Evolutionary conservation across 768 basidiomycete species (phyloP).

Genomic region (Brasilioporus rufonigricans): DNA sequence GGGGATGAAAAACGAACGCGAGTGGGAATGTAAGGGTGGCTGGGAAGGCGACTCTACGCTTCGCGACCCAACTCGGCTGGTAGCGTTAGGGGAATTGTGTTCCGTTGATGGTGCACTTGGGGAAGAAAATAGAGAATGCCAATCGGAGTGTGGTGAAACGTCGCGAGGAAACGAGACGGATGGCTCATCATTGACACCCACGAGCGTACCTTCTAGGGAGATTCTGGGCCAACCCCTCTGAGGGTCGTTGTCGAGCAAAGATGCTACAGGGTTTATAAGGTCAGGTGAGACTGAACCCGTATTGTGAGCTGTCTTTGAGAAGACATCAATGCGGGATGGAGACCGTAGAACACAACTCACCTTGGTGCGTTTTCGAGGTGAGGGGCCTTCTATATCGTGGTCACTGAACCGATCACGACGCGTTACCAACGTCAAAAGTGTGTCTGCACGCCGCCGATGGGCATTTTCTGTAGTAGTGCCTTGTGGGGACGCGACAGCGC

Average conservation of each 20-base stretch:
- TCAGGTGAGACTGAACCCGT: neutral
- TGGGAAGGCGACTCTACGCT: slow-evolving; percentile 1
- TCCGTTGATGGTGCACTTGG: neutral
- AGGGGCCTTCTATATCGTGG: slow-evolving; percentile 11
- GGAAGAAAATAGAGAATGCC: slow-evolving; percentile 23
- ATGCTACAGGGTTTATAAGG: neutral
- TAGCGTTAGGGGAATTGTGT: neutral
- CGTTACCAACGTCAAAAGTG: neutral
- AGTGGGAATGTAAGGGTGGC: neutral
- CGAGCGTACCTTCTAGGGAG: neutral
- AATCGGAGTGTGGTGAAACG: slow-evolving; percentile 8
- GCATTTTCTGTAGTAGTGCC: neutral
- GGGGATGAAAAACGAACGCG: slow-evolving; percentile 17
- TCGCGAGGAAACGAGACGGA: neutral
- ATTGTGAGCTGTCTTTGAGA: slow-evolving; percentile 20
- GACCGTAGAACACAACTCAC: slow-evolving; percentile 13
- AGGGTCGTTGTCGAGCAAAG: neutral
- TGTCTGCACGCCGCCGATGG: neutral
- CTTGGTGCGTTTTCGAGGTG: slow-evolving; percentile 41
- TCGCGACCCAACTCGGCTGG: neutral
- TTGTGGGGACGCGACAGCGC: slow-evolving; percentile 1
- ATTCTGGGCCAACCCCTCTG: neutral
- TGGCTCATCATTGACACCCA: neutral
- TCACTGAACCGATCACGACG: slow-evolving; percentile 5
- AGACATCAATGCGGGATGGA: slow-evolving; percentile 8